Evolutionary conservation across 805 yeast genomes (phyloP), one percentile per base, ranked within the genome.

Genomic region (Candida peoriensis): DNA sequence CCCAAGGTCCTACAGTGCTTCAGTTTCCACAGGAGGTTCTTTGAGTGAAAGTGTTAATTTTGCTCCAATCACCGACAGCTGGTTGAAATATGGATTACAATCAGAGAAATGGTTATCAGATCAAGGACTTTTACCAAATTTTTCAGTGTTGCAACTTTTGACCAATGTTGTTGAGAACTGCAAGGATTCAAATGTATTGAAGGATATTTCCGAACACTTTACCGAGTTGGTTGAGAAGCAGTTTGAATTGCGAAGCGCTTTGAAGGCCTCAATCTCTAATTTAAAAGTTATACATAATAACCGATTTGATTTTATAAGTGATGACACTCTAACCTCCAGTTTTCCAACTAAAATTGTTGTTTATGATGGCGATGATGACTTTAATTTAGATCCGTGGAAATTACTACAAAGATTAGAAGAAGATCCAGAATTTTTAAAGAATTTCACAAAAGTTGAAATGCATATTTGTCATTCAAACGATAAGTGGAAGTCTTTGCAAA

Each of bases 331-430:
- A 30, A 50, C 44, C 13, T 64, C 67, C 25, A 61, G 74, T 1
- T 78, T 68, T 29, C 82, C 85, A 1, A 70, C 84, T 0, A 74
- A 69, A 38, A 48, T 76, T 22, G 63, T 77, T 0, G 34, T 74
- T 5, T 50, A 58, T 14, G 38, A 48, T 9, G 48, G 52, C 1
- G 54, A 61, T 19, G 54, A 54, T 5, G 55, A 58, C 14, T 57
- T 62, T 46, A 53, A 47, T 19, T 51, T 57, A 54, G 61, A 51
- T 41, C 43, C 55, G 50, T 39, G 38, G 39, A 50, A 50, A 52
- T 69, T 48, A 37, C 58, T 37, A 46, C 57, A 25, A 32, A 32
- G 30, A 2, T 44, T 20, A 8, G 8, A 27, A 6, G 20, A 23
- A 7, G n/a, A 31, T 15, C n/a, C 30, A 8, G 46, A 44, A n/a